Percentiles rank a stretch among this genome's conserved stretches.
phyloP scores from a whole-genome alignment of 2,329 filamentous ascomycete species.

The Paraphoma chrysanthemicola region DNA sequence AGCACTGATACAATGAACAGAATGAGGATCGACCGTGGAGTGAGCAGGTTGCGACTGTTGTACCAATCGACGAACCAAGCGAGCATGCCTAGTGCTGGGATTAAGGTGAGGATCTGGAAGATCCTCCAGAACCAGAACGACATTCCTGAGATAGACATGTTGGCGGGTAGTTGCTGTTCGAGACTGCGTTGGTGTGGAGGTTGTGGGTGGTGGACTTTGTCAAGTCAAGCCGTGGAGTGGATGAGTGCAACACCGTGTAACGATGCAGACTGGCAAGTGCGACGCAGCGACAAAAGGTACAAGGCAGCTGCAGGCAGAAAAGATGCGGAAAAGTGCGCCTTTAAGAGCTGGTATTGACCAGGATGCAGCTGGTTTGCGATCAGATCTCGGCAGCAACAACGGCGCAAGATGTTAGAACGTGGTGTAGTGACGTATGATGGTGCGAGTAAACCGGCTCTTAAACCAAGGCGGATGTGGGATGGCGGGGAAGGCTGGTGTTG shows the following conservation, averaged over 20 bases:
- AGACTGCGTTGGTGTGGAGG: conserved; percentile 4
- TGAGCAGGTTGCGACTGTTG: conserved; percentile 63
- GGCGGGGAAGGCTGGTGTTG: conserved; percentile 32
- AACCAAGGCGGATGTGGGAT: conserved; percentile 15
- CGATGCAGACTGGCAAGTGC: conserved; percentile 9
- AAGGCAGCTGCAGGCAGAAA: conserved; percentile 14
- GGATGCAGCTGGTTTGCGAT: conserved; percentile 21
- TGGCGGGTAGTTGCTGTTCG: conserved; percentile 17
- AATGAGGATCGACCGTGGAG: conserved; percentile 66
- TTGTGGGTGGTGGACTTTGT: conserved; percentile 10
- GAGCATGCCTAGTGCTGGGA: conserved; percentile 68
- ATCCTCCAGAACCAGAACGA: conserved; percentile 69
- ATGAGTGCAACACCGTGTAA: conserved; percentile 7
- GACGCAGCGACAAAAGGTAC: conserved; percentile 13
- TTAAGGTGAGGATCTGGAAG: conserved; percentile 67
- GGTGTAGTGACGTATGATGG: conserved; percentile 31
- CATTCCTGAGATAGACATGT: conserved; percentile 60
- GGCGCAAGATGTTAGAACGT: conserved; percentile 7
- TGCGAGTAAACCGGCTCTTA: conserved; percentile 23
- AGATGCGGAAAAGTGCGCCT: conserved; percentile 17
- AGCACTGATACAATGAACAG: conserved; percentile 71
- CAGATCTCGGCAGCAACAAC: conserved; percentile 15
- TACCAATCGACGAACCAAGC: conserved; percentile 68
- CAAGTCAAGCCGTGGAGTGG: conserved; percentile 12
- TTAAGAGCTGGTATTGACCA: conserved; percentile 18